These are phyloP conservation scores for Clarireedia hainanense DNA, from an alignment of 2,329 filamentous ascomycete genomes.

Conservation along the genomic window DNA sequence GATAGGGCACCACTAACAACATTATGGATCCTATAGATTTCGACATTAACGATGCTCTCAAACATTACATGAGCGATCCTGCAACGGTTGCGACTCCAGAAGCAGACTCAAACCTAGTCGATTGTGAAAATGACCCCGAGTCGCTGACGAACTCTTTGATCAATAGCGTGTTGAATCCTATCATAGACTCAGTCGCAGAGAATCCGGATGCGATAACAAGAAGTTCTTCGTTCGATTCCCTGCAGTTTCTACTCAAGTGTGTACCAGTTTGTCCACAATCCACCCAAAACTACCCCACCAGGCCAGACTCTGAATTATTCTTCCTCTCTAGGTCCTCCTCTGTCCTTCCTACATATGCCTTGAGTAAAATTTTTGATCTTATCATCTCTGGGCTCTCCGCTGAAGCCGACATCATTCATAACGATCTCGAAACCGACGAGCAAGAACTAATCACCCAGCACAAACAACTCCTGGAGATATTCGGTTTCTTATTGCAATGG, in stretches of 20 bases:
- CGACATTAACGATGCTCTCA: constrained; percentile 93
- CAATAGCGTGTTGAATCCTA: constrained; percentile 80
- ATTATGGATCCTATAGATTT: constrained; percentile 72
- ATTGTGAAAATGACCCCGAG: constrained; percentile 90
- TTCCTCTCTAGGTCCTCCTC: constrained; percentile 68
- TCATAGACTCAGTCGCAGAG: constrained; percentile 86
- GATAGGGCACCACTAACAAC: constrained; percentile 1
- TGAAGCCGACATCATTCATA: constrained; percentile 77
- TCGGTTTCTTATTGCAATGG: constrained; percentile 92
- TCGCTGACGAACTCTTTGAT: constrained; percentile 65
- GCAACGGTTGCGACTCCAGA: constrained; percentile 75
- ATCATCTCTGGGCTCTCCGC: constrained; percentile 78
- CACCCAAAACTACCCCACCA: constrained; percentile 29
- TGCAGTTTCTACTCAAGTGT: constrained; percentile 96
- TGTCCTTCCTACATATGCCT: constrained; percentile 67
- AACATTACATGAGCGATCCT: constrained; percentile 93
- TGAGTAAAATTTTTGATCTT: constrained; percentile 90
- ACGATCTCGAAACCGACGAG: constrained; percentile 84
- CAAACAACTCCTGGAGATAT: constrained; percentile 87
- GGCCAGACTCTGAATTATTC: constrained; percentile 55
- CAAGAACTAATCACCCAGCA: constrained; percentile 81
- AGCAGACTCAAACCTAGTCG: constrained; percentile 72
- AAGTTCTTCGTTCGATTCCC: constrained; percentile 75
- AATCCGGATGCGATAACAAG: constrained; percentile 82
- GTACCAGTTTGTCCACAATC: constrained; percentile 47